phyloP scores from a whole-genome alignment of 805 yeast genomes.

The Saturnispora ahearnii region DNA sequence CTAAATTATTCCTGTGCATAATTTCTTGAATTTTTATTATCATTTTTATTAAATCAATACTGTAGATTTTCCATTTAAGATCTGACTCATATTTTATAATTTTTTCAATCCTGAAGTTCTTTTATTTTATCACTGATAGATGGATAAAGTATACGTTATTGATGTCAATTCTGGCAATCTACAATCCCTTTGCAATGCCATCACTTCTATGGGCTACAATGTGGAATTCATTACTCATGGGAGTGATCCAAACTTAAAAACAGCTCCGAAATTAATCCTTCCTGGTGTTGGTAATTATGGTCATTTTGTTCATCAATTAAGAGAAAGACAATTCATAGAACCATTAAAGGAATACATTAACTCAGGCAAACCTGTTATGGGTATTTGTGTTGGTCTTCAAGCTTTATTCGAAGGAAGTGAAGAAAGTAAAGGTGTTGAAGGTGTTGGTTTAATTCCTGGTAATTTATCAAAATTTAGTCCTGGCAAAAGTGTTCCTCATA shows the following conservation, averaged over 20 bases:
- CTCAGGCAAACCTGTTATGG: constrained; percentile 86
- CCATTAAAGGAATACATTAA: constrained; percentile 61
- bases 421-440: constrained; percentile 54
- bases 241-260: constrained; percentile 38
- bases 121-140: background rate
- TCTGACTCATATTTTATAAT: constrained; percentile 1
- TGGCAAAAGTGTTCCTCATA: constrained; percentile 84
- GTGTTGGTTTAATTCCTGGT: constrained; percentile 51
- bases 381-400: constrained; percentile 95
- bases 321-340: constrained; percentile 48
- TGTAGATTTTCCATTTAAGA: background rate
- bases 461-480: constrained; percentile 54
- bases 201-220: constrained; percentile 65
- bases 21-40: background rate
- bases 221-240: constrained; percentile 53
- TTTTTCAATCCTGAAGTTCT: background rate
- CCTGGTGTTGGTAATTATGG: constrained; percentile 99
- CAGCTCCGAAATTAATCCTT: constrained; percentile 54
- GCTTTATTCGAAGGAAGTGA: constrained; percentile 67
- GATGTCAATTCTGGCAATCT: constrained; percentile 94
- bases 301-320: constrained; percentile 73
- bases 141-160: constrained; percentile 52
- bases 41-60: background rate
- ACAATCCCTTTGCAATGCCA: constrained; percentile 81
- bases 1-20: too few species aligned